Evolutionary conservation across 73 alveolate species (phyloP).

Genomic region (Paraurostyla sp.): DNA sequence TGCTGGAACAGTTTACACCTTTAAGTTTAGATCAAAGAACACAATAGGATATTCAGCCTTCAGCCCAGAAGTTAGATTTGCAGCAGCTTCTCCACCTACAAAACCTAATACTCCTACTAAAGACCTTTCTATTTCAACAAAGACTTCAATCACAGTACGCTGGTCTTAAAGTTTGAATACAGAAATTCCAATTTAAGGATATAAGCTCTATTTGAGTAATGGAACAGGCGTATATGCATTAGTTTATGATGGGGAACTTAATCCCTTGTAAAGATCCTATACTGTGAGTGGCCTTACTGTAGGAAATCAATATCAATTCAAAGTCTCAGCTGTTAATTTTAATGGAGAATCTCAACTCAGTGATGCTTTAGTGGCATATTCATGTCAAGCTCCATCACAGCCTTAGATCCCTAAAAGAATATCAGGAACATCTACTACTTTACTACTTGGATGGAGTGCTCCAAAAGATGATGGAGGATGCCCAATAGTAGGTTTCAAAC

Average conservation of each 20-base stretch:
- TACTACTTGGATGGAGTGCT: conserved; percentile 63
- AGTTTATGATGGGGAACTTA: conserved; percentile 65
- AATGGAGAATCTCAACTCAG: conserved; percentile 74
- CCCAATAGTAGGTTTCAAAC: conserved; percentile 30
- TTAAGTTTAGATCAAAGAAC: conserved; percentile 59
- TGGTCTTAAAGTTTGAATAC: conserved; percentile 60
- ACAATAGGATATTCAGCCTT: conserved; percentile 51
- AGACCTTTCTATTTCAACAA: not conserved
- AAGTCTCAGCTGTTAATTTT: conserved; percentile 70
- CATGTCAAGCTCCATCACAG: conserved; percentile 69
- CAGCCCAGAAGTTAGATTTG: conserved; percentile 59
- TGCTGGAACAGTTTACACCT: conserved; percentile 59
- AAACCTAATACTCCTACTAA: conserved; percentile 64
- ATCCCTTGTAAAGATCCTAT: conserved; percentile 60
- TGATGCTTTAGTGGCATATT: conserved; percentile 28
- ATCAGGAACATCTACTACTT: conserved; percentile 30
- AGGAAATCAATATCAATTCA: conserved; percentile 68
- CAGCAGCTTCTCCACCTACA: conserved; percentile 70
- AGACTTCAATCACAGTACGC: conserved; percentile 37
- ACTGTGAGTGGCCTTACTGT: conserved; percentile 51
- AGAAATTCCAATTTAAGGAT: conserved; percentile 70
- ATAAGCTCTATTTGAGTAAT: conserved; percentile 66
- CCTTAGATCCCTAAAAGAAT: conserved; percentile 53
- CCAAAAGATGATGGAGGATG: conserved; percentile 78
- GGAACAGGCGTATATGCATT: conserved; percentile 63